Evolutionary conservation across 495 filamentous ascomycete genomes (phyloP).

Genomic region (Talaromyces adpressus): DNA sequence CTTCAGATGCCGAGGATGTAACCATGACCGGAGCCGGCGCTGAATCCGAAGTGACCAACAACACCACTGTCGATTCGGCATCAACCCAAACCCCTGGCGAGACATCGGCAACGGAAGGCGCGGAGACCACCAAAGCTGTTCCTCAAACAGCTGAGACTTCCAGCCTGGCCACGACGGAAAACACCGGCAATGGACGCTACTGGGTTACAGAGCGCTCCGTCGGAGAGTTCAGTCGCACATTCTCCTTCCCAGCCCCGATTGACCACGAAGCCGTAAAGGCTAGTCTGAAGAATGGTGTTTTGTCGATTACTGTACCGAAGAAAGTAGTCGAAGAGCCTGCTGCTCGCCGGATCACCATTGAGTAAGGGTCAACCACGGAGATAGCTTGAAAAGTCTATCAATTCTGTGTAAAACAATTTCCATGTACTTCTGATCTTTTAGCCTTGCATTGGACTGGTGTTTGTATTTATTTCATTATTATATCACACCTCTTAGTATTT

Average conservation of each 20-base stretch:
- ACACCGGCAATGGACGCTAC: constrained; percentile 45
- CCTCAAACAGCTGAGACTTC: constrained; percentile 6
- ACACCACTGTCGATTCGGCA: not conserved
- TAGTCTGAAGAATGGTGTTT: constrained; percentile 67
- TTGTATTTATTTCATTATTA: not conserved
- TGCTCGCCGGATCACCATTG: constrained; percentile 51
- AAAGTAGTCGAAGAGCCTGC: constrained; percentile 35
- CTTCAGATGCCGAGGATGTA: constrained; percentile 12
- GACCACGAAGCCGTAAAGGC: constrained; percentile 76
- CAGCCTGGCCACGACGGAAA: not conserved
- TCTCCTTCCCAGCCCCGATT: constrained; percentile 70
- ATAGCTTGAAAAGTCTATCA: not conserved
- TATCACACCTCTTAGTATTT: not conserved
- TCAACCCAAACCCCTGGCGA: not conserved
- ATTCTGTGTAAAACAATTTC: not conserved
- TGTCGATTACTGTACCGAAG: constrained; percentile 76
- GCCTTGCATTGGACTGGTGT: not conserved
- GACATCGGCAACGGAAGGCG: not conserved
- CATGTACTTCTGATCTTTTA: not conserved
- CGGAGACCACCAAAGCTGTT: constrained; percentile 1
- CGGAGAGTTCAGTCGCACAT: constrained; percentile 75
- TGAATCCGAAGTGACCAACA: not conserved
- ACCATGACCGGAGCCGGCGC: constrained; percentile 11
- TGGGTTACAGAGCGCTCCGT: constrained; percentile 80
- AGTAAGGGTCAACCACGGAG: constrained; percentile 28